A percentile compares a stretch with the other conserved stretches of the same genome.
Evolutionary conservation across 805 yeast species (phyloP).

Genomic region (Ogataea wickerhamii): DNA sequence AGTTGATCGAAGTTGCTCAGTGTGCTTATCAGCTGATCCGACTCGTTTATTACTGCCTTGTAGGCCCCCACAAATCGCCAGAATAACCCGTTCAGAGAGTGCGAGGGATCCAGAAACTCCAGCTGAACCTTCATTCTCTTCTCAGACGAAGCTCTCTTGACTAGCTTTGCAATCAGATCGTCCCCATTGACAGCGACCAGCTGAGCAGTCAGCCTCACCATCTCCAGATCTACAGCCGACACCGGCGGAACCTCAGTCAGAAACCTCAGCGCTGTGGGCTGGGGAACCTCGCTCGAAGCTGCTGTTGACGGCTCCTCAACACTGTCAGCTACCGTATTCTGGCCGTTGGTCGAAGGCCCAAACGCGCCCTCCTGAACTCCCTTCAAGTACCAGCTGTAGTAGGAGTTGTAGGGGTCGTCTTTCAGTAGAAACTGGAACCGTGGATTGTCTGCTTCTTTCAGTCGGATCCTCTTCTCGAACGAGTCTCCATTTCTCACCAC

Average conservation of each 20-base stretch:
- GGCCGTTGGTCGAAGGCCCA: background rate
- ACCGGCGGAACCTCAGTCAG: constrained; percentile 38
- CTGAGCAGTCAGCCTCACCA: constrained; percentile 70
- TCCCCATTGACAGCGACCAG: constrained; percentile 61
- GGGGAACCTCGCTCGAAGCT: constrained; percentile 1
- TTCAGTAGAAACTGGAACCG: constrained; percentile 63
- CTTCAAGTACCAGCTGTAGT: constrained; percentile 49
- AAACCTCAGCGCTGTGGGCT: constrained; percentile 19
- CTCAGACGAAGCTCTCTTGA: constrained; percentile 23
- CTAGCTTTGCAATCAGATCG: constrained; percentile 38
- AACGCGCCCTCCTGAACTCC: constrained; percentile 28
- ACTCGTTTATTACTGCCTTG: constrained; percentile 31
- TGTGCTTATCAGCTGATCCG: constrained; percentile 15
- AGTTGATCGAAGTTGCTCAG: constrained; percentile 26
- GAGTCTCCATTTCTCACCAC: constrained; percentile 63
- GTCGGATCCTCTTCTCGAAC: constrained; percentile 57
- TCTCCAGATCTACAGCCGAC: constrained; percentile 60
- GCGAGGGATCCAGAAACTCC: constrained; percentile 58
- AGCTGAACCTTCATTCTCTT: constrained; percentile 49
- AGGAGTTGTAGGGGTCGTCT: constrained; percentile 52
- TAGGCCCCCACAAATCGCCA: constrained; percentile 55
- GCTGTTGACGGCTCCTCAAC: constrained; percentile 4
- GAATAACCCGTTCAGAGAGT: constrained; percentile 58
- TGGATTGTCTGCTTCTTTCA: constrained; percentile 41
- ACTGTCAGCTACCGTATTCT: background rate